Evolutionary conservation across 23 red algal genomes (phyloP), one percentile per base, ranked within the genome.

Genomic region (Pyropia haitanensis): DNA sequence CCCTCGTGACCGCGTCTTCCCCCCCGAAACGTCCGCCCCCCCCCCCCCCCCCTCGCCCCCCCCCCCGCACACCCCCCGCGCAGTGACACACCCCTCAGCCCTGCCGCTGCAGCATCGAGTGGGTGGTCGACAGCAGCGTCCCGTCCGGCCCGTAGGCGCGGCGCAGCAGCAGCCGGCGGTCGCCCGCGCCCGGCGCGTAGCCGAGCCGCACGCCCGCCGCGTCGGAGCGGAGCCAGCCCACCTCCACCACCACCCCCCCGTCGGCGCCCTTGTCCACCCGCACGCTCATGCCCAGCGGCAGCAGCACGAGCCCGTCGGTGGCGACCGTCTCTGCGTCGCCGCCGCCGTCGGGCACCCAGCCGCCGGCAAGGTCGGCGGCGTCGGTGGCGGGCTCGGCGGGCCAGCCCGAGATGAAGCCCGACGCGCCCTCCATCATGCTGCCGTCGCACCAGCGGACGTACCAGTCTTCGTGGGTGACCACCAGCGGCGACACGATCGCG

Each of bases 381-480:
- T 60, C 26, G 20, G 20, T 25, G 7, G 80, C 32, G 8, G 49
- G 49, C 7, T 72, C 71, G 14, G 14, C 14, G n/a, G 66, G 70
- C 80, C 80, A 86, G 0, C 80, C 80, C 24, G 74, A 61, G 14
- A 76, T 58, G 58, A 64, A 86, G 1, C 80, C 80, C 5, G 70
- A 76, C 6, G 70, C 67, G 51, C 80, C 80, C 48, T 76, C 80
- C 30, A 86, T 67, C 27, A 75, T 64, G 14, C 69, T 71, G 22
- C 80, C 80, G 51, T 86, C 80, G 50, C 80, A 86, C 29, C 76
- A 86, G n/a, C 53, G 39, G 61, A 70, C 74, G 3, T 60, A 72
- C 68, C 69, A 76, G 22, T 69, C 61, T 22, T 86, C 70, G 3
- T 75, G 33, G 17, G 70, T 56, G 21, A 64, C 70, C 14, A 56